Evolutionary conservation across 129 eudicot genomes (phyloP), one percentile per base, ranked within the genome.

Genomic region (Flaveria ramosissima): DNA sequence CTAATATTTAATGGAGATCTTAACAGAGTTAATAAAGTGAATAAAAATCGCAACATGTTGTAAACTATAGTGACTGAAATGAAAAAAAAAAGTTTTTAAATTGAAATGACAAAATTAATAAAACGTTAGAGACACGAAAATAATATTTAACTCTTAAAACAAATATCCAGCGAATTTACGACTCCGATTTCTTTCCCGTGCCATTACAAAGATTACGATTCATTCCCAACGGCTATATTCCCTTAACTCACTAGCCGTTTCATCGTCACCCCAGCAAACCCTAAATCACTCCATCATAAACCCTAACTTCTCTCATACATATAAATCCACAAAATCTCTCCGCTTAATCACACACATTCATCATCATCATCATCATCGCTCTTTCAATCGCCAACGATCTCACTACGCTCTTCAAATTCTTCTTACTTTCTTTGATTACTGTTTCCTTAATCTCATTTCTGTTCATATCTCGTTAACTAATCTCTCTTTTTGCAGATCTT

Each of bases 301-400:
- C 6, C 46, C 46, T 45, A 45, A 45, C 8, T 45, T 11, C 13
- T 45, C 50, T 45, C 13, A 11, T 27, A 61, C 1, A 10, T 15
- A 11, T 27, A 61, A 0, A 15, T 62, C 4, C 36, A 4, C 36
- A 4, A 30, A 27, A 3, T 27, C 32, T 3, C 32, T 27, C 32
- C 3, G 4, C 4, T 27, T 27, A 4, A 4, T 27, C 6, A 27
- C 45, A 62, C 43, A 62, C 4, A 30, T 13, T 62, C 69, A 45
- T 45, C 41, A 36, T 36, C 69, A 45, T 45, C 41, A 36, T 36
- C 26, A 23, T 23, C 1, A 23, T 23, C 41, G 19, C 67, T 4
- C 42, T 24, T 26, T 4, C 67, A 26, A 24, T 61, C 69, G n/a
- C 52, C 30, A 17, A 67, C 72, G 72, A 67, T 39, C 72, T 67